Evolutionary conservation across 2,329 filamentous ascomycete genomes (phyloP), one percentile per base, ranked within the genome.

Genomic region (Colletotrichum plurivorum): DNA sequence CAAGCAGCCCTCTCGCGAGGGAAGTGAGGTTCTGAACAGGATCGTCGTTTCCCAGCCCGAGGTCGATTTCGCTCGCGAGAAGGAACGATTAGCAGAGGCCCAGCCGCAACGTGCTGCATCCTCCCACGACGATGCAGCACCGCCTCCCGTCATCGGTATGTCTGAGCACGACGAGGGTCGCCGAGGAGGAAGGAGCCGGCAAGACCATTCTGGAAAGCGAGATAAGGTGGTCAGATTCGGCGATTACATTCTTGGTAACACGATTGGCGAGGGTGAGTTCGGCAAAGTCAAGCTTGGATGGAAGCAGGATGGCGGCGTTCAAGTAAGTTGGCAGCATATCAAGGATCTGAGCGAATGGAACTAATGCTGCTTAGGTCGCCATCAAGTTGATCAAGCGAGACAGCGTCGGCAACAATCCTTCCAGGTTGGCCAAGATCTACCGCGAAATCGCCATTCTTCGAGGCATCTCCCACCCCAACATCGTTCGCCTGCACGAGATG

Each of bases 371-470:
- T 39, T 78, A 96, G 87, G 96, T 99, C 74, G 96, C 96, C 71
- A 98, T 99, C 85, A 99, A 99, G 82, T 90, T 98, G 73, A 98
- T 99, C 79, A 93, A 96, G 76, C 91, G 95, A 74, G 96, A 99
- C 77, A 93, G 89, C 20, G 89, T 99, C 46, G 95, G 95, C 54
- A 91, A 89, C 72, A 98, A 98, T 78, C 93, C 95, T 4, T 94
- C 91, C 67, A 91, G 96, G 58, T 86, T 99, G 71, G 93, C 94
- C 77, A 99, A 99, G 84, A 99, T 99, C 75, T 95, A 98, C 83
- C 94, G 96, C 71, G 96, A 99, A 81, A 97, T 99, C 71, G 89
- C 93, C 51, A 99, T 99, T 75, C 85, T 99, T 57, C 89, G 90
- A 69, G 94, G 92, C 74, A 90, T 97, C 52, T 93, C 95, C 48